These are phyloP conservation scores for Hyphopichia wangnamkhiaoensis DNA, from an alignment of 1,139 yeast species.

Conservation along the genomic window DNA sequence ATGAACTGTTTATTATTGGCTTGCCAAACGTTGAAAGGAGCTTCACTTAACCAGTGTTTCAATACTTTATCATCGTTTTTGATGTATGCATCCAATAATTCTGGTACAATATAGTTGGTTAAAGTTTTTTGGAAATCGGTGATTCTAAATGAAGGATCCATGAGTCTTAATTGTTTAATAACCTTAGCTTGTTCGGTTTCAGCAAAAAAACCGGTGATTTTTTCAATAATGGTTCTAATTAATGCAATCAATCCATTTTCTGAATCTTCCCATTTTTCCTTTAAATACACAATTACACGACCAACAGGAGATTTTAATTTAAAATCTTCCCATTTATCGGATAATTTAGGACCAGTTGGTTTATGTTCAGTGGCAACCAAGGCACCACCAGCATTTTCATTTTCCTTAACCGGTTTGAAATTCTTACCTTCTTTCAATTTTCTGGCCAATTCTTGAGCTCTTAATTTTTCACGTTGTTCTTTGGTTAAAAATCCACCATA, in stretches of 20 bases:
- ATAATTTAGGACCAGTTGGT: slow-evolving; percentile 67
- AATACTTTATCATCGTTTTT: slow-evolving; percentile 84
- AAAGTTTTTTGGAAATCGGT: slow-evolving; percentile 82
- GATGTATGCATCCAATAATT: slow-evolving; percentile 91
- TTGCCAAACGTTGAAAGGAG: slow-evolving; percentile 92
- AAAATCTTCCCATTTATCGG: slow-evolving; percentile 69
- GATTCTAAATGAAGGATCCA: slow-evolving; percentile 86
- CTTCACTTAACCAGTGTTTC: slow-evolving; percentile 93
- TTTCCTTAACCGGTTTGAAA: slow-evolving; percentile 67
- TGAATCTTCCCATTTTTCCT: slow-evolving; percentile 86
- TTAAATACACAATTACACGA: slow-evolving; percentile 59
- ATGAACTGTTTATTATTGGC: slow-evolving; percentile 92
- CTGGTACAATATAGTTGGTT: slow-evolving; percentile 93
- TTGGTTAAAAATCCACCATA: slow-evolving; percentile 93
- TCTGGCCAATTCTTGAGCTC: slow-evolving; percentile 61
- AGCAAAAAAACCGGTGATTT: slow-evolving; percentile 84
- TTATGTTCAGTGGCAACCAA: slow-evolving; percentile 83
- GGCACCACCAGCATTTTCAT: slow-evolving; percentile 85
- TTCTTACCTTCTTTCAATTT: slow-evolving; percentile 54
- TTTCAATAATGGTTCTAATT: slow-evolving; percentile 76
- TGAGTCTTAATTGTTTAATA: slow-evolving; percentile 75
- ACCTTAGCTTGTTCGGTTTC: slow-evolving; percentile 97
- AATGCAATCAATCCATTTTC: slow-evolving; percentile 89
- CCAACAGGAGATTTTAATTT: slow-evolving; percentile 72
- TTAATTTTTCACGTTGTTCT: slow-evolving; percentile 75